Evolutionary conservation across 441 rosid species (phyloP).

Genomic region (Syzygium syzygioides): DNA sequence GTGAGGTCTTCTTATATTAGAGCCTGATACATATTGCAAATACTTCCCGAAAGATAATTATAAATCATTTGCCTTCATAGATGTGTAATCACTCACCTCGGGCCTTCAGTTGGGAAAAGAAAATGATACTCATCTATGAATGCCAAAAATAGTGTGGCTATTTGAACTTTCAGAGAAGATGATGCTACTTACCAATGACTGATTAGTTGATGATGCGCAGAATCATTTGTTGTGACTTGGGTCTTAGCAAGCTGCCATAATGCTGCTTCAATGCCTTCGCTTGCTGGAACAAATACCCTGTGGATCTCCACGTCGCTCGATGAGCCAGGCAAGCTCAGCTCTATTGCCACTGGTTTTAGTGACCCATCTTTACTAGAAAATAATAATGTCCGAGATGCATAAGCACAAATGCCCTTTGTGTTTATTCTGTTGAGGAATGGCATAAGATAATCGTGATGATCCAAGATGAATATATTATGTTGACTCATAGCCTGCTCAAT

Average conservation of each 20-base stretch:
- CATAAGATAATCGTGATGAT: constrained; percentile 67
- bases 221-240: constrained; percentile 64
- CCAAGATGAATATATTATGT: constrained; percentile 51
- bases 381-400: constrained; percentile 51
- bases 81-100: not conserved
- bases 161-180: not conserved
- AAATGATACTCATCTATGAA: not conserved
- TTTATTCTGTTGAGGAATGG: constrained; percentile 42
- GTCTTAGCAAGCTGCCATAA: constrained; percentile 67
- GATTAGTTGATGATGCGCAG: constrained; percentile 53
- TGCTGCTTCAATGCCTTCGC: constrained; percentile 49
- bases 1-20: not conserved
- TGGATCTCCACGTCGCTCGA: not conserved
- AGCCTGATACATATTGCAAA: not conserved
- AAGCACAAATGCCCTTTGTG: constrained; percentile 34
- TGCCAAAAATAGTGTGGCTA: not conserved
- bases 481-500: constrained; percentile 40
- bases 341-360: constrained; percentile 60
- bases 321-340: constrained; percentile 37
- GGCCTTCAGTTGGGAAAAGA: not conserved
- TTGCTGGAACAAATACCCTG: constrained; percentile 41
- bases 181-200: constrained; percentile 48
- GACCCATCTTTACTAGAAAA: constrained; percentile 39
- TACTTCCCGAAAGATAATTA: not conserved
- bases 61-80: not conserved